These are phyloP conservation scores for Russula ochroleuca DNA, from an alignment of 768 basidiomycete genomes.

Conservation along the genomic window DNA sequence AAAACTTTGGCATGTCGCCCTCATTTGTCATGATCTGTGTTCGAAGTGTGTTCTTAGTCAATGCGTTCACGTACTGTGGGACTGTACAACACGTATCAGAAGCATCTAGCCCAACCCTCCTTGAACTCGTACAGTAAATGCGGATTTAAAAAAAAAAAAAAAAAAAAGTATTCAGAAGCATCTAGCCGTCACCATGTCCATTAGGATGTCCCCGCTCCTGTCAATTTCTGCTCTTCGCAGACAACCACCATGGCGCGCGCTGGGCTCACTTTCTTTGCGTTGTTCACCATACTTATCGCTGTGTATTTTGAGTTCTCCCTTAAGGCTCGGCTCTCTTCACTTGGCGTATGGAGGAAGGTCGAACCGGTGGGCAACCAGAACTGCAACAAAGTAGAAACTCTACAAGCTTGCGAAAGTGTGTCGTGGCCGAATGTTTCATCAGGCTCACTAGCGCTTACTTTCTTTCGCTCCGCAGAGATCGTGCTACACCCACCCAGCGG, in stretches of 20 bases:
- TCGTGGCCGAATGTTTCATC: slow-evolving; percentile 7
- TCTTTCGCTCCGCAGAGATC: slow-evolving; percentile 40
- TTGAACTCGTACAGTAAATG: no score
- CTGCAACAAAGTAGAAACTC: slow-evolving; percentile 49
- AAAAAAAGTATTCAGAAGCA: no score
- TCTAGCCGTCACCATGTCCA: no score
- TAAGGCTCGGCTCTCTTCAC: slow-evolving; percentile 40
- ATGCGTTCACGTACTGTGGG: not conserved
- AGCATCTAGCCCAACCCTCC: no score
- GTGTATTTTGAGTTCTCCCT: slow-evolving; percentile 48
- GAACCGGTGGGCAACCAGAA: slow-evolving; percentile 44
- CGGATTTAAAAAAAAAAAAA: no score
- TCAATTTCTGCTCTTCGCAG: not conserved
- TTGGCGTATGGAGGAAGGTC: slow-evolving; percentile 45
- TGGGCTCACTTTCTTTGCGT: slow-evolving; percentile 23
- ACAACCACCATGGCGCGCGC: slow-evolving; percentile 12
- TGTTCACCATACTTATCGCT: slow-evolving; percentile 41
- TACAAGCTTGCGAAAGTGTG: slow-evolving; percentile 68
- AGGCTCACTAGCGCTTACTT: not conserved
- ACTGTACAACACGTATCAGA: no score
- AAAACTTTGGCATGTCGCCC: slow-evolving; percentile 22
- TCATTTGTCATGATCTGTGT: not conserved
- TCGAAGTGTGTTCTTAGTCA: not conserved
- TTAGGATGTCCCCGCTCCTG: not conserved
- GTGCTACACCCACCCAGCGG: slow-evolving; percentile 56